A percentile compares a stretch with the other conserved stretches of the same genome.
phyloP scores from a whole-genome alignment of 2,329 filamentous ascomycete species.

The Ophiostoma novo-ulmi region DNA sequence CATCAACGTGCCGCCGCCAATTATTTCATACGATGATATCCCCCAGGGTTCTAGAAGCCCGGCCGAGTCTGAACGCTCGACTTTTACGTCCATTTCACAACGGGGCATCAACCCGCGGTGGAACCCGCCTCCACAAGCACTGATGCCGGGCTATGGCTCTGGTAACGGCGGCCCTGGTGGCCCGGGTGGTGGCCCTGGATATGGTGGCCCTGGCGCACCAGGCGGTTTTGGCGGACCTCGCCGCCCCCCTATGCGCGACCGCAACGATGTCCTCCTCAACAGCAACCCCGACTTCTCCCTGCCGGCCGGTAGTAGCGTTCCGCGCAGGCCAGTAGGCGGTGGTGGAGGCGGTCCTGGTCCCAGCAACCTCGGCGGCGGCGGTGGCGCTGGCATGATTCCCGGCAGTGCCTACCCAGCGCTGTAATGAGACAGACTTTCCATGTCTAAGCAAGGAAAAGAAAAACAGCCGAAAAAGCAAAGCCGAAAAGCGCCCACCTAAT shows the following conservation, averaged over 20 bases:
- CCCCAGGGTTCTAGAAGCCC: conserved; percentile 59
- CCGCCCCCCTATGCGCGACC: conserved; percentile 47
- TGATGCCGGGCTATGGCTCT: conserved; percentile 40
- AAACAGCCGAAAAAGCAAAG: neutral
- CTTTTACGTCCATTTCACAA: conserved; percentile 87
- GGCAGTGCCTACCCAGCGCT: conserved; percentile 48
- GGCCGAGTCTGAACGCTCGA: conserved; percentile 70
- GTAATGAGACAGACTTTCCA: conserved; percentile 14
- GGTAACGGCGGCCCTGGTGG: conserved; percentile 24
- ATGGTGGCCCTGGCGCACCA: conserved; percentile 23
- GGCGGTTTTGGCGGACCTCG: neutral
- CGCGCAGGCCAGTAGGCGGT: conserved; percentile 23
- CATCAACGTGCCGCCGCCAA: conserved; percentile 20
- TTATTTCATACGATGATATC: conserved; percentile 35
- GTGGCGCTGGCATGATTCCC: conserved; percentile 45
- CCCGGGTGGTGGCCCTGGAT: conserved; percentile 3
- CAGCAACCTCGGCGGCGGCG: conserved; percentile 30
- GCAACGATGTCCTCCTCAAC: conserved; percentile 68
- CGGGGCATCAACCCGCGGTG: conserved; percentile 83
- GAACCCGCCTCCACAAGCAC: conserved; percentile 52
- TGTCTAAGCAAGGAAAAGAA: neutral
- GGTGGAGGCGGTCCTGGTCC: conserved; percentile 12
- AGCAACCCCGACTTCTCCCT: conserved; percentile 84
- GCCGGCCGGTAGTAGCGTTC: conserved; percentile 38
- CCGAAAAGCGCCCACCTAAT: conserved; percentile 4